Conservation (phyloP, 805 yeast species). For the Candida tammaniensis region DNA sequence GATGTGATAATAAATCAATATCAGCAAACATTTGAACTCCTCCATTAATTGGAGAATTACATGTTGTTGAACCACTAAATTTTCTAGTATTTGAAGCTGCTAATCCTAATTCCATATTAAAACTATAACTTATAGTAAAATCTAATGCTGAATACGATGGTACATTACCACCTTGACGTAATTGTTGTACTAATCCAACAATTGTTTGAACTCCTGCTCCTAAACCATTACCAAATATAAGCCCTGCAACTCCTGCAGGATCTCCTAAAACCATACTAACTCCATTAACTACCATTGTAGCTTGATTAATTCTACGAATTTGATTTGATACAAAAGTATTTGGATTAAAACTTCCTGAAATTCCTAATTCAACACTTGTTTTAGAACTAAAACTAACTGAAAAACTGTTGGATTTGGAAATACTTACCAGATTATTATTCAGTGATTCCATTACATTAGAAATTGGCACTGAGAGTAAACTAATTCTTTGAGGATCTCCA, state of each 20-base stretch:
- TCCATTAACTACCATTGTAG: background rate
- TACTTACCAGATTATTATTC: conserved; percentile 3
- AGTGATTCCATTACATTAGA: conserved; percentile 2
- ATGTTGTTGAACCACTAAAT: conserved; percentile 10
- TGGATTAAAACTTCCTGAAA: background rate
- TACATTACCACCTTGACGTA: background rate
- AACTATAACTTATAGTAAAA: conserved; percentile 1
- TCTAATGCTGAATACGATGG: background rate
- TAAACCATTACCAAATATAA: no score
- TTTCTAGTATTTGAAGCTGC: conserved; percentile 4
- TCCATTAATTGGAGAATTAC: conserved; percentile 8
- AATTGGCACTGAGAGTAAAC: conserved; percentile 4
- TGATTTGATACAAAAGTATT: background rate
- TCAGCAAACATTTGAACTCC: conserved; percentile 12
- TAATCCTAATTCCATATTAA: background rate
- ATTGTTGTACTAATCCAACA: background rate
- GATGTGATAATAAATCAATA: conserved; percentile 8
- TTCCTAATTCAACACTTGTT: conserved; percentile 1
- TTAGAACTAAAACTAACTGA: conserved; percentile 1
- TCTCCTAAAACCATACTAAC: conserved; percentile 1
- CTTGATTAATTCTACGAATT: background rate
- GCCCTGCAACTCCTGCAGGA: conserved; percentile 1
- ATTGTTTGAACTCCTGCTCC: background rate
- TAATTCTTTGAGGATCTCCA: background rate
- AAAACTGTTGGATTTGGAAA: conserved; percentile 9